These are phyloP conservation scores for Ambrosia hybrid DNA, from an alignment of 140 eudicot genomes.

Conservation along the genomic window DNA sequence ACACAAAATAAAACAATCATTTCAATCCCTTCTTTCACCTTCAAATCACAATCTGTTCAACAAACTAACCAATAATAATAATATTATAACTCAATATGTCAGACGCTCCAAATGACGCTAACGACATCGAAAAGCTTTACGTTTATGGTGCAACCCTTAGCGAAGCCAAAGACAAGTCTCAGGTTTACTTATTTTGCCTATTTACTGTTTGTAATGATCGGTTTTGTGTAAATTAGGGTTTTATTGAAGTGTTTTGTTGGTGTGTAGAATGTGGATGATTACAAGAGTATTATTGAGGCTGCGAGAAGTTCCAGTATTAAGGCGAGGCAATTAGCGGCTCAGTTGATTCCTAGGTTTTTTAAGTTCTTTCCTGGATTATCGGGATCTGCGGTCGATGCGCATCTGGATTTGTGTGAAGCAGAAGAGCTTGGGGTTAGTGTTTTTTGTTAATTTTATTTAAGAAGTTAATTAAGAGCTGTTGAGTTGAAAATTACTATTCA, in stretches of 20 bases:
- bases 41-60: neutral
- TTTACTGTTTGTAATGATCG: constrained; percentile 1
- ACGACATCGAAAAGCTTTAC: constrained; percentile 82
- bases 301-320: constrained; percentile 64
- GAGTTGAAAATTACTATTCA: neutral
- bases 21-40: constrained; percentile 5
- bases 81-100: constrained; percentile 38
- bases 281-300: constrained; percentile 73
- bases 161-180: constrained; percentile 94
- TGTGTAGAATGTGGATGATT: constrained; percentile 66
- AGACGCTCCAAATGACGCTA: constrained; percentile 56
- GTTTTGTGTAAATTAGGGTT: constrained; percentile 23
- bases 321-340: constrained; percentile 91
- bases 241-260: neutral
- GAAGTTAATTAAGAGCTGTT: neutral
- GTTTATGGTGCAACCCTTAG: constrained; percentile 87
- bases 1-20: neutral
- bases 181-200: constrained; percentile 42
- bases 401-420: constrained; percentile 88
- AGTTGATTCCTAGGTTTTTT: constrained; percentile 84
- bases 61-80: neutral
- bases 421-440: constrained; percentile 92
- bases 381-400: constrained; percentile 68
- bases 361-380: constrained; percentile 72
- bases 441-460: neutral